These are phyloP conservation scores for Ophiostoma sp. DNA, from an alignment of 2,329 filamentous ascomycete species.

Conservation along the genomic window DNA sequence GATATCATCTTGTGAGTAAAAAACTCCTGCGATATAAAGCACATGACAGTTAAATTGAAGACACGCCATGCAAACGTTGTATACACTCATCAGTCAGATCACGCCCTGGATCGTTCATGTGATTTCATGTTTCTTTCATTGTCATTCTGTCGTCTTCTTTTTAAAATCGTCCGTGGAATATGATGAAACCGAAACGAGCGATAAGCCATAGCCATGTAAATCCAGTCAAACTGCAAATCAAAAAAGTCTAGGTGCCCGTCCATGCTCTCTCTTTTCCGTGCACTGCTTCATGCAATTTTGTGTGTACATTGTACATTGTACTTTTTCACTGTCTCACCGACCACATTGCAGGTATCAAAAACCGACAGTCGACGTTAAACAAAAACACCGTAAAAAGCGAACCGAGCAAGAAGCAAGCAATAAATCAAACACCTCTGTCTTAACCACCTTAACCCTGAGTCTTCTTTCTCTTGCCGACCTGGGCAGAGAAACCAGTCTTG, in stretches of 20 bases:
- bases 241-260: not conserved
- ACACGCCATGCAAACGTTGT: no score
- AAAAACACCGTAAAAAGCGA: not conserved
- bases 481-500: conserved; percentile 99
- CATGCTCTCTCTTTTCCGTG: not conserved
- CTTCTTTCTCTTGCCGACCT: conserved; percentile 98
- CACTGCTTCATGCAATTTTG: not conserved
- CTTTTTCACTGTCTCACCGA: not conserved
- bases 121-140: conserved; percentile 7
- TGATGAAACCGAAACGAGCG: not conserved
- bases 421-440: not conserved
- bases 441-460: conserved; percentile 67
- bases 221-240: not conserved
- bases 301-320: not conserved
- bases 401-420: not conserved
- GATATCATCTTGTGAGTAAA: no score
- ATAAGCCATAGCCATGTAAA: not conserved
- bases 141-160: conserved; percentile 16
- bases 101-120: not conserved
- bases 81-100: not conserved
- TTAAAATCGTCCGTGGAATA: not conserved
- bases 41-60: no score
- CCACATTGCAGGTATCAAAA: conserved; percentile 9
- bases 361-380: not conserved
- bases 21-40: no score